Percentiles rank a stretch among this genome's conserved stretches.
These are phyloP conservation scores for Amanita phalloides DNA, from an alignment of 768 basidiomycete species.

Conservation along the genomic window DNA sequence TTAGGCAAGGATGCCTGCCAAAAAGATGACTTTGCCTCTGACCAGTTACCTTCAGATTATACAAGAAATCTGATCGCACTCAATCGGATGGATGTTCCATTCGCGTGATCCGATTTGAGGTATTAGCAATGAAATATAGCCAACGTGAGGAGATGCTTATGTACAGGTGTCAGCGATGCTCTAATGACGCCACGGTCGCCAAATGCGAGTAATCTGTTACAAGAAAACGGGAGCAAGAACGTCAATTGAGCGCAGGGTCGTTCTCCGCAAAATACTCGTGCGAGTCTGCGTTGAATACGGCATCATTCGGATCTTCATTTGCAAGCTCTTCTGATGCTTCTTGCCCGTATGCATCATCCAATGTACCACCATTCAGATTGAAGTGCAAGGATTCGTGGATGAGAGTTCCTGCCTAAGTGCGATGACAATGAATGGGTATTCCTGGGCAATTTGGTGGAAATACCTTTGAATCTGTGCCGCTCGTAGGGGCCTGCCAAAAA, in stretches of 20 bases:
- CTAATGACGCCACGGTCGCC: no score
- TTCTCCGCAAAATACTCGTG: constrained; percentile 47
- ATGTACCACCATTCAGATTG: constrained; percentile 27
- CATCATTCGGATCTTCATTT: constrained; percentile 22
- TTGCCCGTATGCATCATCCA: constrained; percentile 38
- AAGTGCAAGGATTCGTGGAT: constrained; percentile 38
- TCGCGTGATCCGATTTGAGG: no score
- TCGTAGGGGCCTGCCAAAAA: constrained; percentile 5
- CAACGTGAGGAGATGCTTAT: no score
- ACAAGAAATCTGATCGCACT: no score
- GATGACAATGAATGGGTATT: not conserved
- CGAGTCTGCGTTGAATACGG: constrained; percentile 33
- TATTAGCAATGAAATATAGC: no score
- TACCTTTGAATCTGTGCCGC: constrained; percentile 6
- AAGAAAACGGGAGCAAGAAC: not conserved
- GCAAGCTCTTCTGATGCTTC: constrained; percentile 27
- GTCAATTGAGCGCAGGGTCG: constrained; percentile 23
- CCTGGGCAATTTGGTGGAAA: not conserved
- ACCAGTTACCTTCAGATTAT: no score
- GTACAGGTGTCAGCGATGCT: no score
- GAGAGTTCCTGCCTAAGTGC: constrained; percentile 18
- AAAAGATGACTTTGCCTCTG: no score
- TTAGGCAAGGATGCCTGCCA: not conserved
- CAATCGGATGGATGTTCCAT: no score
- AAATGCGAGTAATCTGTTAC: not conserved